Conservation (phyloP, 2,329 filamentous ascomycete genomes). For the Lachnellula occidentalis region DNA sequence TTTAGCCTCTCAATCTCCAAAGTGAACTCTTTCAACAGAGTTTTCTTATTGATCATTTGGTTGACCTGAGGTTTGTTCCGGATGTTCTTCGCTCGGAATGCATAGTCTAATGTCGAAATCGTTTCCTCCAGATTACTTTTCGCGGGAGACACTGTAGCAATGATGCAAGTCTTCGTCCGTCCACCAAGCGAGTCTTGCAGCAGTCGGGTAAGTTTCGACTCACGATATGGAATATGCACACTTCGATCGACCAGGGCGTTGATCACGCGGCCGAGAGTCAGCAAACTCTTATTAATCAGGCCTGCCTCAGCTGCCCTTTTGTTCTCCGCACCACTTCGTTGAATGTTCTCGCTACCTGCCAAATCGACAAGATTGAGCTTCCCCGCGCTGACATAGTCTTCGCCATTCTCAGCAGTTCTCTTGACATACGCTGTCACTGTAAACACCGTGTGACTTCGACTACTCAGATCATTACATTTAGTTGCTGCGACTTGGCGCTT, state of each 20-base stretch:
- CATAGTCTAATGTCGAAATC: conserved; percentile 96
- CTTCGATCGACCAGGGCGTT: conserved; percentile 91
- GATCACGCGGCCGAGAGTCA: conserved; percentile 93
- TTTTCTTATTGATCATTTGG: conserved; percentile 87
- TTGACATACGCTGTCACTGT: conserved; percentile 92
- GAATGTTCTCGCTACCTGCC: conserved; percentile 96
- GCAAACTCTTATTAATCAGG: conserved; percentile 93
- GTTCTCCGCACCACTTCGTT: conserved; percentile 94
- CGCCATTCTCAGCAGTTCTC: conserved; percentile 71
- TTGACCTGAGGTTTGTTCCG: conserved; percentile 97
- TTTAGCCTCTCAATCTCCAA: conserved; percentile 91
- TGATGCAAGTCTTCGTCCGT: conserved; percentile 96
- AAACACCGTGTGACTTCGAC: conserved; percentile 94
- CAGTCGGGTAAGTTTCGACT: conserved; percentile 91
- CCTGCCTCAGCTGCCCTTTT: conserved; percentile 94
- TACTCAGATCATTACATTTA: conserved; percentile 99
- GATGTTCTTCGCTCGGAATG: conserved; percentile 97
- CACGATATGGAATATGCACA: conserved; percentile 83
- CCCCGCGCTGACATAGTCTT: conserved; percentile 84
- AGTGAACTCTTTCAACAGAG: conserved; percentile 82
- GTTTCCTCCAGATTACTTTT: conserved; percentile 97
- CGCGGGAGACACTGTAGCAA: conserved; percentile 90
- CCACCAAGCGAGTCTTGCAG: conserved; percentile 96
- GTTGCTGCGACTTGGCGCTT: conserved; percentile 97
- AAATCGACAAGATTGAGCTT: conserved; percentile 96